Percentiles rank a stretch among this genome's conserved stretches.
Conservation (phyloP, 2,329 filamentous ascomycete genomes). For the Penicillium sp. region DNA sequence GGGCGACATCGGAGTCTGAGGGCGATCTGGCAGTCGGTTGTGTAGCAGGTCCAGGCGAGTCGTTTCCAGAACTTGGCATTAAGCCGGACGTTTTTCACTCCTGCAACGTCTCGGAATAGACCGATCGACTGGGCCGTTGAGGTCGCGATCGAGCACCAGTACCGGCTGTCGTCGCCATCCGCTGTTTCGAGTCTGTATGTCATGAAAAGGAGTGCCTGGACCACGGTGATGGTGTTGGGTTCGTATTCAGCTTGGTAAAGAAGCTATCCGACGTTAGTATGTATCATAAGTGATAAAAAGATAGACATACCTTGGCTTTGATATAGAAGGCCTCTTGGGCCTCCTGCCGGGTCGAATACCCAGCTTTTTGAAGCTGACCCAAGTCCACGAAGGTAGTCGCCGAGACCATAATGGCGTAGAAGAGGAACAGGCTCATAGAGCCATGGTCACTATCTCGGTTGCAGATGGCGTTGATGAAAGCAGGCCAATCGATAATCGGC, state of each 20-base stretch:
- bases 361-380: constrained; percentile 66
- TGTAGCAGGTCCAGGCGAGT: constrained; percentile 17
- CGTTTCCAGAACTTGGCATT: constrained; percentile 12
- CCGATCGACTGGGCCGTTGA: constrained; percentile 13
- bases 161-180: constrained; percentile 15
- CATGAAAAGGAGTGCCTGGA: constrained; percentile 14
- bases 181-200: constrained; percentile 13
- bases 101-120: constrained; percentile 9
- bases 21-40: constrained; percentile 13
- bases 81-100: background rate
- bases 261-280: background rate
- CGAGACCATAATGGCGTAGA: constrained; percentile 86
- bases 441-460: constrained; percentile 59
- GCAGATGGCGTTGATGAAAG: constrained; percentile 53
- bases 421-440: constrained; percentile 70
- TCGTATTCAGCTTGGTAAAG: constrained; percentile 14
- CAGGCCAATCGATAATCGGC: constrained; percentile 68
- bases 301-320: constrained; percentile 45
- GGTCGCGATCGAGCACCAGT: constrained; percentile 12
- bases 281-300: background rate
- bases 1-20: constrained; percentile 12
- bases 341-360: constrained; percentile 70
- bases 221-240: constrained; percentile 6
- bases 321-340: constrained; percentile 80
- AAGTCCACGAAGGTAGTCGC: constrained; percentile 79